Percentiles rank a stretch among this genome's conserved stretches.
phyloP scores from a whole-genome alignment of 352 stramenopile species.

The Phytophthora citrophthora region DNA sequence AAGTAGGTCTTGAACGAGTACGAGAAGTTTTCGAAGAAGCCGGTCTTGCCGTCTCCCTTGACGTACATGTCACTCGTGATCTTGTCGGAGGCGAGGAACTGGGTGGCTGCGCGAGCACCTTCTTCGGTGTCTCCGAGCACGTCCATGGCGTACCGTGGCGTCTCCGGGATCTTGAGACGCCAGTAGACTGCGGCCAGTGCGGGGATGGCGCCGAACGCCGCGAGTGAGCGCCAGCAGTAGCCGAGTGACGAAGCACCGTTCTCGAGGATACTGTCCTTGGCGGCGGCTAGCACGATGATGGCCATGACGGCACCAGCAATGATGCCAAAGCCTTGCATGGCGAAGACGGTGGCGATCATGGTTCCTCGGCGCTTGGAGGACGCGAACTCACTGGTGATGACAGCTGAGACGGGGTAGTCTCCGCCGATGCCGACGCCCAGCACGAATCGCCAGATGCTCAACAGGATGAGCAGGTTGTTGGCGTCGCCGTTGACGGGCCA shows the following conservation, averaged over 20 bases:
- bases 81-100: slow-evolving; percentile 46
- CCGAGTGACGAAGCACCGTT: slow-evolving; percentile 43
- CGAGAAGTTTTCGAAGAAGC: slow-evolving; percentile 44
- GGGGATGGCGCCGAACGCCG: slow-evolving; percentile 49
- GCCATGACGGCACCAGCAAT: slow-evolving; percentile 44
- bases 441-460: slow-evolving; percentile 61
- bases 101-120: slow-evolving; percentile 30
- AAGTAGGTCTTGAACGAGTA: slow-evolving; percentile 44
- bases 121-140: slow-evolving; percentile 48
- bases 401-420: slow-evolving; percentile 58
- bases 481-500: slow-evolving; percentile 49
- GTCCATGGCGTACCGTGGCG: slow-evolving; percentile 50
- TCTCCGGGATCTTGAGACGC: slow-evolving; percentile 54
- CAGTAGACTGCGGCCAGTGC: slow-evolving; percentile 53
- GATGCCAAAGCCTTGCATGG: slow-evolving; percentile 61
- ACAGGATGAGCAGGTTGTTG: slow-evolving; percentile 55
- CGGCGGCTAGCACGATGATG: slow-evolving; percentile 37
- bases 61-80: slow-evolving; percentile 46
- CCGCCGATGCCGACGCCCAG: slow-evolving; percentile 60
- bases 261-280: slow-evolving; percentile 41
- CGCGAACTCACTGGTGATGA: slow-evolving; percentile 62
- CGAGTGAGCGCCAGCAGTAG: slow-evolving; percentile 56
- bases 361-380: slow-evolving; percentile 47
- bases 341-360: slow-evolving; percentile 59
- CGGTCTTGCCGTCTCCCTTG: slow-evolving; percentile 51